Evolutionary conservation across 768 basidiomycete species (phyloP).

Genomic region (Leccinum subgranulosum): DNA sequence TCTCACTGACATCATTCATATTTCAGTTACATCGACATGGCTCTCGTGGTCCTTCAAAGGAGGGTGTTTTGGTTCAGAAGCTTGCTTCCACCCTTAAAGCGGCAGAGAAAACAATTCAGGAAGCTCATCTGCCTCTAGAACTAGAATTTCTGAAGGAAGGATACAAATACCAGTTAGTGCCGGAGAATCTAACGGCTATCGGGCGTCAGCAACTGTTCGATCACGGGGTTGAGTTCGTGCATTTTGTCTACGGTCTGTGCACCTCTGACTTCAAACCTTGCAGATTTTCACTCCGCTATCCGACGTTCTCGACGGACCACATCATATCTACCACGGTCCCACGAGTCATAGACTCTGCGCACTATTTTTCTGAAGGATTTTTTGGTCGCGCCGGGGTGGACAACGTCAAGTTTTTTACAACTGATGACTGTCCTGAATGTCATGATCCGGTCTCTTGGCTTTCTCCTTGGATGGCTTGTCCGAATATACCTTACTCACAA

Average conservation of each 20-base stretch:
- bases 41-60: constrained; percentile 33
- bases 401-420: constrained; percentile 24
- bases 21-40: constrained; percentile 42
- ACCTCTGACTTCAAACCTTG: not conserved
- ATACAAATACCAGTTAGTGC: constrained; percentile 32
- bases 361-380: constrained; percentile 39
- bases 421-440: constrained; percentile 27
- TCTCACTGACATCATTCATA: not conserved
- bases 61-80: constrained; percentile 27
- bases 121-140: constrained; percentile 29
- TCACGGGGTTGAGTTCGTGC: constrained; percentile 37
- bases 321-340: constrained; percentile 10
- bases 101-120: constrained; percentile 20
- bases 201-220: constrained; percentile 39
- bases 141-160: constrained; percentile 38
- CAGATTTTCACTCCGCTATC: constrained; percentile 23
- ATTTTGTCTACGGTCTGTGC: not conserved
- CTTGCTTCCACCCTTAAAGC: constrained; percentile 32
- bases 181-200: constrained; percentile 34
- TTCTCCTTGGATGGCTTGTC: constrained; percentile 37
- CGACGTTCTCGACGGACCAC: constrained; percentile 13
- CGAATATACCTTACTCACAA: not conserved
- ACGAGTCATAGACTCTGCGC: constrained; percentile 38
- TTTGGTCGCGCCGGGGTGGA: constrained; percentile 33
- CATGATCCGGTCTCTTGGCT: constrained; percentile 37